Conservation (phyloP, 106 monocot species). For the Allium fistulosum region DNA sequence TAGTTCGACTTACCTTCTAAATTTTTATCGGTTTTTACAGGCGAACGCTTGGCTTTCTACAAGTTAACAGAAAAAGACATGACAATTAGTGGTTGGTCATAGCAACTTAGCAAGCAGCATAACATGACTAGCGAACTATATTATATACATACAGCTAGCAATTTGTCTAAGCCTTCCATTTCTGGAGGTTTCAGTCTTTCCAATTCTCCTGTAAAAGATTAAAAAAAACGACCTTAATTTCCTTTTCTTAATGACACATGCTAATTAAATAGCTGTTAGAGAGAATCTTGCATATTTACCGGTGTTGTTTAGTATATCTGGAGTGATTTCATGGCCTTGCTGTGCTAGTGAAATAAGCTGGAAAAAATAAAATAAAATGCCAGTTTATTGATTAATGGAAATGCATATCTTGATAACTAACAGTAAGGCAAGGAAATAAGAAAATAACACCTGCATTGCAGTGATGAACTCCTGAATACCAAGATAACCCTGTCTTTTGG, state of each 20-base stretch:
- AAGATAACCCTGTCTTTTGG: constrained; percentile 66
- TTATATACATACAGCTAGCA: constrained; percentile 48
- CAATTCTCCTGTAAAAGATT: constrained; percentile 28
- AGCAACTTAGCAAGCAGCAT: neutral
- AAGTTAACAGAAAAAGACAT: constrained; percentile 1
- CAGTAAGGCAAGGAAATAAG: neutral
- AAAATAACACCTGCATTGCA: constrained; percentile 58
- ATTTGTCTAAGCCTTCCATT: constrained; percentile 85
- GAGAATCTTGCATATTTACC: constrained; percentile 24
- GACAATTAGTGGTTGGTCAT: neutral
- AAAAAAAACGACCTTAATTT: too few species aligned
- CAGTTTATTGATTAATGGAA: neutral
- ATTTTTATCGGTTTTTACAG: constrained; percentile 34
- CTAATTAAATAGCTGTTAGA: neutral
- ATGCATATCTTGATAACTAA: neutral
- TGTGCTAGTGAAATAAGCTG: constrained; percentile 87
- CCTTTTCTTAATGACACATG: neutral
- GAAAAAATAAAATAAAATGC: neutral
- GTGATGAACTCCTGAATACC: constrained; percentile 50
- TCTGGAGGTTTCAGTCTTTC: constrained; percentile 43
- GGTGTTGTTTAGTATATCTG: constrained; percentile 41
- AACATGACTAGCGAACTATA: neutral
- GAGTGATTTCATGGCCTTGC: constrained; percentile 66
- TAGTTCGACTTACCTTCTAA: constrained; percentile 39
- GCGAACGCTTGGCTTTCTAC: constrained; percentile 57